Evolutionary conservation across 225 moss, liverwort and hornwort genomes (phyloP).

Genomic region (Marchantia paleacea): DNA sequence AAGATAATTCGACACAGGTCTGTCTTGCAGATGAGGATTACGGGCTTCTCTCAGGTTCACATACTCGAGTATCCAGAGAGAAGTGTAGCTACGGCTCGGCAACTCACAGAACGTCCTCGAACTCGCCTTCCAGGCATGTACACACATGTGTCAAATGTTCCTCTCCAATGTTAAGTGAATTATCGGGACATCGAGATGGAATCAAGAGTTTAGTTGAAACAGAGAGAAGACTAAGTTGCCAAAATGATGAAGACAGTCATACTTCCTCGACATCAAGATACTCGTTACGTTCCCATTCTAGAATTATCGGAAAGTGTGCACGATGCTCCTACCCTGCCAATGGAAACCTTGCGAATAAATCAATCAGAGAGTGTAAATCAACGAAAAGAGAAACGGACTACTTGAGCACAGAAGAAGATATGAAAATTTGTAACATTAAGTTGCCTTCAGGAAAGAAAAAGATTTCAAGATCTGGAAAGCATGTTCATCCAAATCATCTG

Average conservation of each 20-base stretch:
- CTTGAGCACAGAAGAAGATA: neutral
- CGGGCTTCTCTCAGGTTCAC: neutral
- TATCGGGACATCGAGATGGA: neutral
- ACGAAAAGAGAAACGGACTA: neutral
- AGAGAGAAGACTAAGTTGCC: neutral
- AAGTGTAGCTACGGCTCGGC: neutral
- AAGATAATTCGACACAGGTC: neutral
- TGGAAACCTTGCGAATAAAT: neutral
- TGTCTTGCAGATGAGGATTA: neutral
- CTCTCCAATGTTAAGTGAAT: neutral
- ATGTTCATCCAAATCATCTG: neutral
- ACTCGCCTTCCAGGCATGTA: neutral
- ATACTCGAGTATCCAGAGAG: neutral
- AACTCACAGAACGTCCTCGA: neutral
- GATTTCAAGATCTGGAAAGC: neutral
- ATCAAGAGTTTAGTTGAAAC: neutral
- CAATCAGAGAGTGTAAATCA: neutral
- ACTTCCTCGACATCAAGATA: neutral
- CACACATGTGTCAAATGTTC: constrained; percentile 12
- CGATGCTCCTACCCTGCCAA: constrained; percentile 1
- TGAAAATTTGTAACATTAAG: neutral
- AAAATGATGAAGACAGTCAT: neutral
- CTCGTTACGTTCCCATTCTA: neutral
- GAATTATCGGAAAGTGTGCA: neutral
- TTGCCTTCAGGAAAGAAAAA: neutral